These are phyloP conservation scores for Cruciata laevipes DNA, from an alignment of 257 asterid species.

Conservation along the genomic window DNA sequence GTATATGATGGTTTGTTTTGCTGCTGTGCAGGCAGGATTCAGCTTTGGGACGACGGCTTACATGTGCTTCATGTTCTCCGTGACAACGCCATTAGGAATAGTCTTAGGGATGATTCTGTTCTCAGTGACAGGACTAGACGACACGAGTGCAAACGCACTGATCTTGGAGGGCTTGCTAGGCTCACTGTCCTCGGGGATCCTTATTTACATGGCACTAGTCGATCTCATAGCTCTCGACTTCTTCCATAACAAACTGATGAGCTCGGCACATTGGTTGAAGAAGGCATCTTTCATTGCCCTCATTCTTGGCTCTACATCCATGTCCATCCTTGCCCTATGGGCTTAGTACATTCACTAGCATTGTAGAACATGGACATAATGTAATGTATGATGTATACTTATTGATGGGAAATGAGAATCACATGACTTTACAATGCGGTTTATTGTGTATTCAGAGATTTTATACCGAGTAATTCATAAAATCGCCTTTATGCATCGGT, in stretches of 20 bases:
- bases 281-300: constrained; percentile 34
- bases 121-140: constrained; percentile 31
- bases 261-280: constrained; percentile 24
- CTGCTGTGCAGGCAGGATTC: constrained; percentile 33
- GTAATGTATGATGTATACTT: no score
- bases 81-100: constrained; percentile 39
- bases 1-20: no score
- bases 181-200: constrained; percentile 35
- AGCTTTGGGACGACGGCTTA: constrained; percentile 33
- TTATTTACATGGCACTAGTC: constrained; percentile 38
- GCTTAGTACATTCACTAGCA: constrained; percentile 17
- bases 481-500: no score
- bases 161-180: constrained; percentile 37
- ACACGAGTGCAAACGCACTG: constrained; percentile 33
- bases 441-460: neutral
- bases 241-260: constrained; percentile 39
- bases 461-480: no score
- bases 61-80: constrained; percentile 40
- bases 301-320: constrained; percentile 34
- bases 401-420: neutral
- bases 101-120: constrained; percentile 33
- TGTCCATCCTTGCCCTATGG: constrained; percentile 43
- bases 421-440: neutral
- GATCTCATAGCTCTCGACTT: constrained; percentile 42
- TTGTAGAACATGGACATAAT: neutral